Base-by-base conservation (phyloP, 2,329 filamentous ascomycete species). In the Sporothrix humicola region DNA sequence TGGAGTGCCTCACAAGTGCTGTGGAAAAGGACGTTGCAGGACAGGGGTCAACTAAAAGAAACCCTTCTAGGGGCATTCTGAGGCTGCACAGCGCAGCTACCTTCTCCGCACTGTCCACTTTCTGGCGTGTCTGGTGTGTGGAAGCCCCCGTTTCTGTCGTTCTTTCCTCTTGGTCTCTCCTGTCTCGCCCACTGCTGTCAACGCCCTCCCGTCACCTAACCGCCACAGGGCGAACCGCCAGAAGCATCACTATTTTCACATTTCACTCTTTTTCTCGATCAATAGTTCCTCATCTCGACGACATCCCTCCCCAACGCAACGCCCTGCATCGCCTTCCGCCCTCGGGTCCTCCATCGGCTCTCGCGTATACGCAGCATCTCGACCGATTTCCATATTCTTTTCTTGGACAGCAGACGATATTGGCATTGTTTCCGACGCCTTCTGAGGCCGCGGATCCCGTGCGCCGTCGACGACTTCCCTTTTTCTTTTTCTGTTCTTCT, bases 371-470 rank as follows among this genome's bases (percentile, higher is more conserved):
- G 56, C 72, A 69, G 65, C n/a, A 8, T 26, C 20, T 54, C 66
- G 69, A 73, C 54, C n/a, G 44, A 15, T 48, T 13, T 48, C 37
- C 46, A 26, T 59, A n/a, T 59, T 71, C 50, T n/a, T 61, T 72
- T 74, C 71, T 44, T 69, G 52, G 61, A 61, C 52, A 20, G 48
- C 52, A 46, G 31, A 15, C 61, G 50, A 56, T 71, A 58, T 71
- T 61, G 69, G 42, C 69, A 63, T 46, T 58, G 65, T 52, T 54
- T 48, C 61, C 72, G 61, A 73, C 71, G 61, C 74, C 69, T 61
- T 31, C 52, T 69, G 61, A 75, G 66, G 63, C 72, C 72, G 73
- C 70, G 73, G 73, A 70, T 74, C 59, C 73, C 73, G 73, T 74
- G 73, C 70, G 73, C 73, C 73, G 73, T 65, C 73, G 42, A 72